Conservation (phyloP, 2,329 filamentous ascomycete genomes). For the Thelonectria blattea region DNA sequence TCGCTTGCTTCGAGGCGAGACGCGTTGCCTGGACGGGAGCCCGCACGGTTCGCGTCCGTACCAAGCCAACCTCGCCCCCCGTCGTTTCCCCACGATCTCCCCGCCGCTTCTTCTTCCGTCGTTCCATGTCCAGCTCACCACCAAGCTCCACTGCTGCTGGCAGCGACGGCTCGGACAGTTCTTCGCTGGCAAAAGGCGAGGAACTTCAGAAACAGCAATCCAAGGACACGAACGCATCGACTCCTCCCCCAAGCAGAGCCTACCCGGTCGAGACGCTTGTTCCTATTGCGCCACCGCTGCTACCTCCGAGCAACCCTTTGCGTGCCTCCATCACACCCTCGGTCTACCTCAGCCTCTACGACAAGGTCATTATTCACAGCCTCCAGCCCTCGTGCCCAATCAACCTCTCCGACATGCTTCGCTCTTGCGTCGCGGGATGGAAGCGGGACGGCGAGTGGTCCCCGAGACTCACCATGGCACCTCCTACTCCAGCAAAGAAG, state of each 20-base stretch:
- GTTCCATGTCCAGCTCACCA: slow-evolving; percentile 51
- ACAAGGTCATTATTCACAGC: slow-evolving; percentile 81
- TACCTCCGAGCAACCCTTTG: slow-evolving; percentile 77
- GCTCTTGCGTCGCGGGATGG: slow-evolving; percentile 86
- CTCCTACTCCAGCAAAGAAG: slow-evolving; percentile 46
- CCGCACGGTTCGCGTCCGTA: slow-evolving; percentile 60
- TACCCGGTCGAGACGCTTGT: slow-evolving; percentile 68
- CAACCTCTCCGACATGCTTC: slow-evolving; percentile 81
- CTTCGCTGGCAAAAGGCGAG: slow-evolving; percentile 48
- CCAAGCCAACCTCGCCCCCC: slow-evolving; percentile 50
- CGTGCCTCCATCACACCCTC: slow-evolving; percentile 76
- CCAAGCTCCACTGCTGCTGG: slow-evolving; percentile 38
- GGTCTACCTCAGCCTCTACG: slow-evolving; percentile 83
- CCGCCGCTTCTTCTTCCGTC: slow-evolving; percentile 58
- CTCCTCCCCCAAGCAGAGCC: slow-evolving; percentile 25
- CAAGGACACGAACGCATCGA: slow-evolving; percentile 43
- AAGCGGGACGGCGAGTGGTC: slow-evolving; percentile 95
- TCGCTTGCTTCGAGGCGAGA: slow-evolving; percentile 78
- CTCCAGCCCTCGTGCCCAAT: slow-evolving; percentile 87
- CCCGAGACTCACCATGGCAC: slow-evolving; percentile 55
- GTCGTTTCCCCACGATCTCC: slow-evolving; percentile 54
- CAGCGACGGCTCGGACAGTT: slow-evolving; percentile 48
- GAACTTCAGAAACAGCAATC: slow-evolving; percentile 42
- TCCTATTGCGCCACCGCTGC: slow-evolving; percentile 74
- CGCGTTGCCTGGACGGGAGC: slow-evolving; percentile 89